Base-by-base conservation (phyloP, 805 yeast species). In the Wickerhamomyces bovis region DNA sequence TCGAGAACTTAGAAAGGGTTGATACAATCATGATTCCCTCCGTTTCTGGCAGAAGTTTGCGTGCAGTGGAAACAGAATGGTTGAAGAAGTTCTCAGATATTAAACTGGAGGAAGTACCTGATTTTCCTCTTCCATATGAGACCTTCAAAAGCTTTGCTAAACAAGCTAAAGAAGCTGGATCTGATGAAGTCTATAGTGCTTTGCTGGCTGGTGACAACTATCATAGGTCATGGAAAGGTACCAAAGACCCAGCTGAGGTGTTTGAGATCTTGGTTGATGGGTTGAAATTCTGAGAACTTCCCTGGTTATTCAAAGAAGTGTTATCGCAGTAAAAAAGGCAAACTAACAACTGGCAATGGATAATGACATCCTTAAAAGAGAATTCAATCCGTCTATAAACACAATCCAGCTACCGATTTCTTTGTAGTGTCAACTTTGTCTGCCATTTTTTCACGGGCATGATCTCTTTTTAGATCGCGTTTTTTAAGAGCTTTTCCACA, bases 21-120 rank as follows among this genome's bases (percentile, higher is more conserved):
- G 50, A 62, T n/a, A 63, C 70, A 1, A 45, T 70, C 4, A 53
- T 58, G 60, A 45, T 49, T 3, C 50, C 60, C 4, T 47, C 55
- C 0, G 48, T 60, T 4, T 58, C 62, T 9, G 63, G 63, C 2
- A 49, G 62, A 41, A 54, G 52, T 25, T 28, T 60, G 25, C 46
- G 63, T 45, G 55, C 59, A 0, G 50, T 60, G 7, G 50, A 41
- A 42, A 48, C 61, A 13, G 52, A 52, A n/a, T 57, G 68, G 35
- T 51, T 57, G 18, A 45, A 47, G 13, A 54, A 52, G 6, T 42
- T 59, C 19, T 44, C 42, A 12, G 4, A 19, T 4, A 19, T 44
- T 12, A 35, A 47, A 2, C 3, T 43, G 6, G 39, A 26, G 1
- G 43, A 40, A 7, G 47, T 56, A 10, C 61, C 63, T 13, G 53